Base-by-base conservation (phyloP, 441 rosid species). In the Gossypium schwendimanii region DNA sequence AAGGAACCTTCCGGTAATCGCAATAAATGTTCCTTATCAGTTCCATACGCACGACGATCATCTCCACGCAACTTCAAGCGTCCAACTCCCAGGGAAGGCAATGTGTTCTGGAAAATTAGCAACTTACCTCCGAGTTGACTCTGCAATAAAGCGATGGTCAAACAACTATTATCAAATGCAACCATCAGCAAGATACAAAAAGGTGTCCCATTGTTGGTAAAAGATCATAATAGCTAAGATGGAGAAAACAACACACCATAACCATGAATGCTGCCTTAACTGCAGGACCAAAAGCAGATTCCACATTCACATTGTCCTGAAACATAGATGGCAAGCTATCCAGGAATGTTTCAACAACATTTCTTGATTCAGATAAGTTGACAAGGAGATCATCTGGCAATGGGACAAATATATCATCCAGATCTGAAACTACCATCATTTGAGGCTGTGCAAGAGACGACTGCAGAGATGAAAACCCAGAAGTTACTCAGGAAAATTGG, bases 241-340 rank as follows among this genome's bases (percentile, higher is more conserved):
- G 50, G 71, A 70, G 70, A 70, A 76, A 66, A 60, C 9, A 63
- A 80, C 97, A 68, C 74, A 96, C 99, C 99, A 96, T 96, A 83
- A 93, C 85, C 97, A 91, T 88, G 80, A 79, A 91, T 24, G 97
- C 97, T 1, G 99, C 97, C 86, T 84, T 91, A 70, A 96, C 87
- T 71, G 99, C 96, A 53, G 99, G 94, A 79, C 99, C 98, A 81
- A 96, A 93, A 74, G 98, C 99, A 61, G 99, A 96, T 85, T 96
- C 99, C 68, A 96, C 81, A 79, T 91, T 93, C 77, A 85, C 65
- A 77, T 87, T 96, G 82, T 93, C 93, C 78, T 87, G 96, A 76
- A 96, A 96, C 98, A 93, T 93, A 78, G 93, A 76, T 24, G 97
- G 97, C 76, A 96, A 84, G 83, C 92, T 91, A 82, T 96, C 99